Conservation (phyloP, 1,139 yeast genomes). For the Blastobotrys illinoisensis region DNA sequence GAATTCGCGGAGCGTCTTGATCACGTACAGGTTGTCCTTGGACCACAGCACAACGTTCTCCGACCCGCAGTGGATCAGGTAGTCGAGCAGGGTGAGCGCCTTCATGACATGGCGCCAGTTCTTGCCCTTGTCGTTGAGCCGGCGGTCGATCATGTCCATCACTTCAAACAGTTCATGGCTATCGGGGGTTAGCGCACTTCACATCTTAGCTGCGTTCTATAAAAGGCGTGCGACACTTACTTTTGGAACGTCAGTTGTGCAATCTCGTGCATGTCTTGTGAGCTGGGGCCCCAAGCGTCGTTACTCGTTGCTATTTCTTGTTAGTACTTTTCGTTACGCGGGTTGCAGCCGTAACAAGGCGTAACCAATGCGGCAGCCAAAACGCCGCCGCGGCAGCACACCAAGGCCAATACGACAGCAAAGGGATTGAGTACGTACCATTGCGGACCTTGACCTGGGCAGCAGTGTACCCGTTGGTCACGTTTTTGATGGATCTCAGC, state of each 20-base stretch:
- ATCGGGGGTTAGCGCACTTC: conserved; percentile 18
- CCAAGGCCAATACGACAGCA: too few species aligned
- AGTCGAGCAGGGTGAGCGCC: conserved; percentile 75
- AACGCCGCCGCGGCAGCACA: too few species aligned
- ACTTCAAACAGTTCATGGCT: conserved; percentile 77
- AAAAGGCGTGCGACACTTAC: conserved; percentile 18
- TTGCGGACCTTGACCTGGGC: conserved; percentile 86
- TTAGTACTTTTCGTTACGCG: too few species aligned
- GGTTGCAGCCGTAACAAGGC: too few species aligned
- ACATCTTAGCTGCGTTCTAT: background rate
- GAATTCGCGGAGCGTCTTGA: conserved; percentile 89
- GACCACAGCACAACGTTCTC: conserved; percentile 95
- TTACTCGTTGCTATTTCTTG: conserved; percentile 97
- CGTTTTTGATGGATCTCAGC: conserved; percentile 85
- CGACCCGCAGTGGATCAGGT: conserved; percentile 78
- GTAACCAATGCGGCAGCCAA: too few species aligned
- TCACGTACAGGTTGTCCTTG: conserved; percentile 79
- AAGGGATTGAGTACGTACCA: conserved; percentile 31
- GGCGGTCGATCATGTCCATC: conserved; percentile 92
- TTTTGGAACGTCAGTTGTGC: conserved; percentile 68
- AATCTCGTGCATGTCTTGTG: conserved; percentile 78
- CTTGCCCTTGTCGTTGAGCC: conserved; percentile 94
- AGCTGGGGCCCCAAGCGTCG: conserved; percentile 79
- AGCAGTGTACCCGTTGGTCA: conserved; percentile 84
- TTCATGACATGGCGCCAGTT: conserved; percentile 98